Conservation (phyloP, 176 grass and related monocot genomes). For the Calamus simplicifolius region DNA sequence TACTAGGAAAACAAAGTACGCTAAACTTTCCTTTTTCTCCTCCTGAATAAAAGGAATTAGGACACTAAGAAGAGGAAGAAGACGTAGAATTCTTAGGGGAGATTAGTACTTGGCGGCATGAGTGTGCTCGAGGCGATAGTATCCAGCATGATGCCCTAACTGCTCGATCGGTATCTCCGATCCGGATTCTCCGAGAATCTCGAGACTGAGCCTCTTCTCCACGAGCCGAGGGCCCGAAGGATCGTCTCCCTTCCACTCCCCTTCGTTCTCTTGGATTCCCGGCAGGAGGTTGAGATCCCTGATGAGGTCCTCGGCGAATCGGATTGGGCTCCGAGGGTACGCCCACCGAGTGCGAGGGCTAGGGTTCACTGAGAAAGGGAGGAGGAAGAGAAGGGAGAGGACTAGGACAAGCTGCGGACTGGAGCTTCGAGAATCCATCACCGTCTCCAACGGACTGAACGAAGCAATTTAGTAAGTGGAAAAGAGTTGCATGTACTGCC, state of each 20-base stretch:
- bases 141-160: slow-evolving; percentile 43
- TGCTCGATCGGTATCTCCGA: slow-evolving; percentile 27
- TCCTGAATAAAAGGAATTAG: neutral
- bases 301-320: slow-evolving; percentile 37
- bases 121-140: slow-evolving; percentile 37
- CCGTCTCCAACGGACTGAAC: no score
- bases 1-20: no score
- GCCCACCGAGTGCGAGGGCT: neutral
- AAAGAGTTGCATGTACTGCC: no score
- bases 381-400: no score
- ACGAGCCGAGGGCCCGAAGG: slow-evolving; percentile 22
- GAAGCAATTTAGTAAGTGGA: no score
- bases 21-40: neutral
- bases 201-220: slow-evolving; percentile 26
- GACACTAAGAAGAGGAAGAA: neutral
- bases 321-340: slow-evolving; percentile 7
- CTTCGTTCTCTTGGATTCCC: slow-evolving; percentile 10
- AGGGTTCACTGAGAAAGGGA: neutral
- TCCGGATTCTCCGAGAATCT: slow-evolving; percentile 27
- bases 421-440: neutral
- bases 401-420: neutral
- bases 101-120: slow-evolving; percentile 6
- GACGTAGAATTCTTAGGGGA: neutral
- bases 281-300: slow-evolving; percentile 47
- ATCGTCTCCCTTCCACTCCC: slow-evolving; percentile 8